Evolutionary conservation across 352 stramenopile species (phyloP), one percentile per base, ranked within the genome.

Genomic region (Globisporangium paroecandrum): DNA sequence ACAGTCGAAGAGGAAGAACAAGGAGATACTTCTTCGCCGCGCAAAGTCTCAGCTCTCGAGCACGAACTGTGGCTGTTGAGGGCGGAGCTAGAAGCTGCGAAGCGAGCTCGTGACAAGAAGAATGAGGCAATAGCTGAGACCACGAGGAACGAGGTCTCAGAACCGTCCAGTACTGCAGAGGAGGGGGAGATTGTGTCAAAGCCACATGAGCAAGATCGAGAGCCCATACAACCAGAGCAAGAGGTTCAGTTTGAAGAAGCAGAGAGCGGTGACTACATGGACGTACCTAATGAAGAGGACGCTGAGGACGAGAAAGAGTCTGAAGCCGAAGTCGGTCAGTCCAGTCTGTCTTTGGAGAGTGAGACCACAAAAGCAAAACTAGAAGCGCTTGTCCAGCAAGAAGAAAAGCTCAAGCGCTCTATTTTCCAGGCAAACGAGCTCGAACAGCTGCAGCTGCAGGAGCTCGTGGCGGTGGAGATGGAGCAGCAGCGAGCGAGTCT

Each of bases 61-160:
- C 67, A 68, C 54, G 77, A 84, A 18, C 18, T 84, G 6, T 61
- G 73, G 13, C 68, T 72, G 13, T 36, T 82, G 32, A 71, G 77
- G 4, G 58, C 58, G n/a, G 73, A 79, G 10, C 55, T 83, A 36
- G 66, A 62, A n/a, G 9, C 27, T 41, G 49, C 43, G 1, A 59
- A 59, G 60, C 29, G 20, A 18, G 27, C 22, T 25, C 43, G 15
- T 13, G 54, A 64, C 9, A 32, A 18, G 56, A 9, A 46, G 7
- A 47, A 58, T 0, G 38, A 43, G 1, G 12, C 38, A 25, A n/a
- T 58, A 25, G 36, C 41, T 36, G 41, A 68, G 58, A 56, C 56
- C 2, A 27, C 47, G n/a, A 55, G 1, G 5, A 18, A 55, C 8
- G 22, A 22, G n/a, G 8, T 55, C 47, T 55, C n/a, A 12, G 43